Evolutionary conservation across 441 rosid species (phyloP).

Genomic region (Erodium chrysanthum): DNA sequence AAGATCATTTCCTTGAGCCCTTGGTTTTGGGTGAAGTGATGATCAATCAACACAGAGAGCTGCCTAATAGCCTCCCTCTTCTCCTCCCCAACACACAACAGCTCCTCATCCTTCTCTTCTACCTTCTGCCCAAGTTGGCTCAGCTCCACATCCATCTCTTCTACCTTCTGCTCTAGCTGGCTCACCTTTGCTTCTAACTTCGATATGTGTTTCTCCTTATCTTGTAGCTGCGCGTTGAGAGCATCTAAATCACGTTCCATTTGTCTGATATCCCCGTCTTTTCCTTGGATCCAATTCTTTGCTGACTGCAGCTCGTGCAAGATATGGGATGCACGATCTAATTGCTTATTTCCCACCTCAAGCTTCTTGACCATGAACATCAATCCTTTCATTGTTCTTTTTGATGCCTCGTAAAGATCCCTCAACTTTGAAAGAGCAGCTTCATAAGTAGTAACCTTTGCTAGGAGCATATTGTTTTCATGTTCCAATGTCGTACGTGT

Average conservation of each 20-base stretch:
- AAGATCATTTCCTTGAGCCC: slow-evolving; percentile 46
- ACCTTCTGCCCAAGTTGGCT: slow-evolving; percentile 34
- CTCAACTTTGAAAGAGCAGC: slow-evolving; percentile 31
- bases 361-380: slow-evolving; percentile 31
- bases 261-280: slow-evolving; percentile 29
- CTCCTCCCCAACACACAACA: slow-evolving; percentile 55
- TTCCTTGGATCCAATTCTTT: slow-evolving; percentile 37
- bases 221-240: slow-evolving; percentile 31
- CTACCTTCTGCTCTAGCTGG: slow-evolving; percentile 39
- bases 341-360: slow-evolving; percentile 30
- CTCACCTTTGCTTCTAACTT: slow-evolving; percentile 36
- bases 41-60: slow-evolving; percentile 73
- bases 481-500: slow-evolving; percentile 49
- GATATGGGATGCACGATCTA: slow-evolving; percentile 32
- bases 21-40: slow-evolving; percentile 48
- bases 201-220: slow-evolving; percentile 31
- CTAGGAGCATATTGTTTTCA: slow-evolving; percentile 48
- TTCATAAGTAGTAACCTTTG: slow-evolving; percentile 29
- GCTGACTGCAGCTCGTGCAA: slow-evolving; percentile 32
- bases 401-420: slow-evolving; percentile 33
- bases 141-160: slow-evolving; percentile 26
- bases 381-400: slow-evolving; percentile 26
- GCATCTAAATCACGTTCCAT: slow-evolving; percentile 27
- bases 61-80: slow-evolving; percentile 90
- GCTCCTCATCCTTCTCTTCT: slow-evolving; percentile 37